phyloP scores from a whole-genome alignment of 495 filamentous ascomycete genomes.

The Parathielavia hyrcaniae region DNA sequence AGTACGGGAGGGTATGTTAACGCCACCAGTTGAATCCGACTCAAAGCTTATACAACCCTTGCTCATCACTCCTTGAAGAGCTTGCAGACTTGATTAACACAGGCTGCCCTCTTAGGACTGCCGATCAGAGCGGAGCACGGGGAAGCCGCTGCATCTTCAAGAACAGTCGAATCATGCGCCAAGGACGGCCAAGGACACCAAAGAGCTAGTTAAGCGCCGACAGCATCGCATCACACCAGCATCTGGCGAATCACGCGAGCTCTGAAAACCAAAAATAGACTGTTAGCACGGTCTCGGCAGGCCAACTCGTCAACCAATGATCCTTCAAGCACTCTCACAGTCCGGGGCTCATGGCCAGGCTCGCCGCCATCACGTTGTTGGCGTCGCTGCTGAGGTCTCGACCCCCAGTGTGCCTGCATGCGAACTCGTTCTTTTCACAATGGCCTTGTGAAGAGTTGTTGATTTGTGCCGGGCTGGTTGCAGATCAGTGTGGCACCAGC shows the following conservation, averaged over 20 bases:
- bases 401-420: neutral
- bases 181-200: slow-evolving; percentile 21
- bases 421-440: no score
- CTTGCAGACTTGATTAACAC: neutral
- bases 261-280: slow-evolving; percentile 36
- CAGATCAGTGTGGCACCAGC: slow-evolving; percentile 14
- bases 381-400: neutral
- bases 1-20: no score
- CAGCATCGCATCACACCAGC: slow-evolving; percentile 28
- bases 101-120: neutral
- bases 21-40: neutral
- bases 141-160: neutral
- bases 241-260: slow-evolving; percentile 25
- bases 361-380: slow-evolving; percentile 8
- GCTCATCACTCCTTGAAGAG: neutral
- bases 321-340: neutral
- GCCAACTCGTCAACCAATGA: slow-evolving; percentile 14
- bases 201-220: slow-evolving; percentile 37
- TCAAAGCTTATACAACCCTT: neutral
- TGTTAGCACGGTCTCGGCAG: slow-evolving; percentile 17
- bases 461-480: neutral
- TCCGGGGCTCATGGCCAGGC: no score
- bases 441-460: neutral
- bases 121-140: no score
- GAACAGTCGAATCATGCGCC: slow-evolving; percentile 30